These are phyloP conservation scores for Blechomonas ayalai DNA, from an alignment of 208 protist species.

Conservation along the genomic window DNA sequence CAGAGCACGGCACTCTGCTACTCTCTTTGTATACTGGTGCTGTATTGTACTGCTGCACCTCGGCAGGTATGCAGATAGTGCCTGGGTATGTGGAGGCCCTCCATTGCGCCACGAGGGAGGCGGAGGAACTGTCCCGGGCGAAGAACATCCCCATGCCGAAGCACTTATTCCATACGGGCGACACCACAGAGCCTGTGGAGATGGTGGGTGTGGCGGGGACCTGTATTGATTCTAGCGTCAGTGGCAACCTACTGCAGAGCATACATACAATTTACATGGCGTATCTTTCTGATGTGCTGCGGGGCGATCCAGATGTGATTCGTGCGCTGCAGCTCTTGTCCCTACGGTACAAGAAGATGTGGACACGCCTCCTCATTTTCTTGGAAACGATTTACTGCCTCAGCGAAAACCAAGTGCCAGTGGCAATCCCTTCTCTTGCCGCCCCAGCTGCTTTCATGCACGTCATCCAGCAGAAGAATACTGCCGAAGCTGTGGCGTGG, in stretches of 20 bases:
- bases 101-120: slow-evolving; percentile 61
- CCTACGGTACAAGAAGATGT: slow-evolving; percentile 69
- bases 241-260: slow-evolving; percentile 16
- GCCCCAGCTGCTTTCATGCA: slow-evolving; percentile 3
- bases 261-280: slow-evolving; percentile 36
- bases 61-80: slow-evolving; percentile 31
- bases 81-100: slow-evolving; percentile 35
- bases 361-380: slow-evolving; percentile 42
- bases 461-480: background rate
- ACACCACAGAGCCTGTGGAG: background rate
- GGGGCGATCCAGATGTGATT: slow-evolving; percentile 26
- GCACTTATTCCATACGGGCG: too few species aligned
- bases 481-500: slow-evolving; percentile 28
- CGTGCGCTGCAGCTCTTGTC: slow-evolving; percentile 37
- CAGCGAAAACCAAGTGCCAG: too few species aligned
- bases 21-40: slow-evolving; percentile 76
- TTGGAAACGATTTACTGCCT: slow-evolving; percentile 43
- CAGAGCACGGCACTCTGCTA: slow-evolving; percentile 72
- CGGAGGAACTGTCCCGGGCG: slow-evolving; percentile 21
- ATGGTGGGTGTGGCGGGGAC: slow-evolving; percentile 44
- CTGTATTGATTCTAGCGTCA: slow-evolving; percentile 40
- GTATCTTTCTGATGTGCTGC: slow-evolving; percentile 36
- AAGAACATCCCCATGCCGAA: slow-evolving; percentile 22
- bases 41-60: slow-evolving; percentile 64
- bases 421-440: slow-evolving; percentile 3